A percentile compares a stretch with the other conserved stretches of the same genome.
phyloP scores from a whole-genome alignment of 139 green algal genomes.

The Coelastrella sp. region DNA sequence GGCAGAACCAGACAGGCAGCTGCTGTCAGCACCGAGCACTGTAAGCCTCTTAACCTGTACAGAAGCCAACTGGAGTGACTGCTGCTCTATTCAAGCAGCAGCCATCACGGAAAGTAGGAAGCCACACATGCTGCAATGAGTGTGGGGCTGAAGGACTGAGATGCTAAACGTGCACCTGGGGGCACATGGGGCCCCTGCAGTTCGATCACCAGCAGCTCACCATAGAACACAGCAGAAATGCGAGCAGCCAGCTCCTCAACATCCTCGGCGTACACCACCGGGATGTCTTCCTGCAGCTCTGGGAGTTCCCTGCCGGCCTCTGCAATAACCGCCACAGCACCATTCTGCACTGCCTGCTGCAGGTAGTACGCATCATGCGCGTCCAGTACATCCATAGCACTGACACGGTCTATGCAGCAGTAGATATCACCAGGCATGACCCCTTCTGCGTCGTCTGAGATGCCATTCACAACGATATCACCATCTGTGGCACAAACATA shows the following conservation, averaged over 20 bases:
- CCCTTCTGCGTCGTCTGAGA: slow-evolving; percentile 17
- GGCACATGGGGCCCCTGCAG: too few relatives aligned
- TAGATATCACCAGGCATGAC: slow-evolving; percentile 59
- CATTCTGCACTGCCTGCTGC: slow-evolving; percentile 27
- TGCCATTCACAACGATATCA: slow-evolving; percentile 35
- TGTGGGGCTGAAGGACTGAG: too few relatives aligned
- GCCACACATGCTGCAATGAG: too few relatives aligned
- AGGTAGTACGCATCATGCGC: neutral
- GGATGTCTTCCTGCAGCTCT: slow-evolving; percentile 54
- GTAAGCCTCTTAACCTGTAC: too few relatives aligned
- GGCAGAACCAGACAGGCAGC: neutral
- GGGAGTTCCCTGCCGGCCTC: slow-evolving; percentile 10
- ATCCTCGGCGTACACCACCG: slow-evolving; percentile 62
- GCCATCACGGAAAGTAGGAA: too few relatives aligned
- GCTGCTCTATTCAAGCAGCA: too few relatives aligned
- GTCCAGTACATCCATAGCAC: neutral
- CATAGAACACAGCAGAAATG: slow-evolving; percentile 78
- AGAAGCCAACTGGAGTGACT: too few relatives aligned
- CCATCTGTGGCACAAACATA: slow-evolving; percentile 13
- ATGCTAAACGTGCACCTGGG: too few relatives aligned
- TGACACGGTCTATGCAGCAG: slow-evolving; percentile 54
- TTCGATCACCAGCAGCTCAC: neutral
- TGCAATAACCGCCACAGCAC: slow-evolving; percentile 53
- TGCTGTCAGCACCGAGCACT: neutral
- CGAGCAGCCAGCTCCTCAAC: slow-evolving; percentile 47